Base-by-base conservation (phyloP, 2,329 filamentous ascomycete genomes). In the Fusarium domesticum region DNA sequence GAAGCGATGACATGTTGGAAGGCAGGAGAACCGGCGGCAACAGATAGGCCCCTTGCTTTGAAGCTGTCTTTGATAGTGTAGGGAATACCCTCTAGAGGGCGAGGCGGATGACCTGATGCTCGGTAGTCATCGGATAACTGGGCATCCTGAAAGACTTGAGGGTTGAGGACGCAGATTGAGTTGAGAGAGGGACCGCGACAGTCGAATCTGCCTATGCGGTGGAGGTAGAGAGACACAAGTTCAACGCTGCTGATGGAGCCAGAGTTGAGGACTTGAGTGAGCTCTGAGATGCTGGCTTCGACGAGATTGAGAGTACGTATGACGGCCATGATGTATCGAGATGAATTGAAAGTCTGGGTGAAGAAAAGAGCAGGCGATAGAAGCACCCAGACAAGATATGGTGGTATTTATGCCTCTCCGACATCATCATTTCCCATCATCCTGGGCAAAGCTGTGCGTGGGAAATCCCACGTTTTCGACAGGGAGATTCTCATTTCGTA, bases 61-160 rank as follows among this genome's bases (percentile, higher is more conserved):
- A 75, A 81, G 53, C 70, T 75, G 54, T 83, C 78, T 57, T 83
- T 82, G 52, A 80, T 65, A 0, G 76, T 78, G 46, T 70, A 81
- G 0, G 78, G 77, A 6, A 83, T 78, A 1, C 79, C 76, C 50
- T 83, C 77, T 0, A 81, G 28, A 1, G 42, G 37, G 0, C 42
- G 63, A 1, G 64, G 35, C 1, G 18, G 19, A 19, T 42, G 45
- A 5, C 44, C 49, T 0, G 56, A 47, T 1, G 56, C 53, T 3
- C 63, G 53, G 10, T 54, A 45, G 19, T 57, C 55, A 6, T 67
- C 64, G 0, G 64, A 65, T 0, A 56, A 55, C 5, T 51, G 47
- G 0, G 64, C 64, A 18, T 62, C 58, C 4, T 51, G 43, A n/a
- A 66, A 63, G 6, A 58, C 53, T 0, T 45, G 14, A 0, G 33